A percentile compares a stretch with the other conserved stretches of the same genome.
Evolutionary conservation across 106 monocot species (phyloP).

Genomic region (Allium cepa): DNA sequence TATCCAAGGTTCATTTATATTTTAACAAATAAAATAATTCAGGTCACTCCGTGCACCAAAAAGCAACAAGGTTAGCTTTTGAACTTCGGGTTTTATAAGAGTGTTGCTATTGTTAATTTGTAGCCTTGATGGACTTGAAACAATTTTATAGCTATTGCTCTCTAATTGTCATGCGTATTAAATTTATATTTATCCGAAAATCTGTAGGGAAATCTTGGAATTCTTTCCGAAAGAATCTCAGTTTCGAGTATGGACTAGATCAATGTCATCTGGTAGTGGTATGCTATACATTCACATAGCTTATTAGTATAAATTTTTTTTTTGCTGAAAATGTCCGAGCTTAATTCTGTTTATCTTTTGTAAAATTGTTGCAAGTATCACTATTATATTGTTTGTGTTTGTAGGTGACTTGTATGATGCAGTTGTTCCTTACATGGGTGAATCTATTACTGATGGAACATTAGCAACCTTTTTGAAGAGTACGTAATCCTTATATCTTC

Average conservation of each 20-base stretch:
- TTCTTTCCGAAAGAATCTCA: constrained; percentile 14
- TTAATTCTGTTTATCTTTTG: constrained; percentile 1
- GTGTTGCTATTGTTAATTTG: neutral
- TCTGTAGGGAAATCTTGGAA: constrained; percentile 19
- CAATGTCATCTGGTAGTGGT: constrained; percentile 48
- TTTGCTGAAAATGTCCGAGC: too few relatives aligned
- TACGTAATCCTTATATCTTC: constrained; percentile 24
- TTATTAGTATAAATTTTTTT: neutral
- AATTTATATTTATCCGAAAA: neutral
- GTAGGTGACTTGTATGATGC: constrained; percentile 72
- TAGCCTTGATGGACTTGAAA: neutral
- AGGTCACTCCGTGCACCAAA: constrained; percentile 5
- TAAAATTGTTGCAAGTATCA: neutral
- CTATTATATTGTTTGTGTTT: constrained; percentile 3
- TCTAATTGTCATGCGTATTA: neutral
- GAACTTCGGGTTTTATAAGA: neutral
- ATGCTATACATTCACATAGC: neutral
- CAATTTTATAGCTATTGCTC: neutral
- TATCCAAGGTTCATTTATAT: neutral
- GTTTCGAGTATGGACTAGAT: constrained; percentile 21
- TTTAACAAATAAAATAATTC: constrained; percentile 3
- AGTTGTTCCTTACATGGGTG: constrained; percentile 94
- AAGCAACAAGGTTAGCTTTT: constrained; percentile 13
- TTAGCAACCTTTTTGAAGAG: constrained; percentile 82
- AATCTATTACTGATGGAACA: constrained; percentile 98